Evolutionary conservation across 2,329 filamentous ascomycete genomes (phyloP).

Genomic region (Tolypocladium pustulatum): DNA sequence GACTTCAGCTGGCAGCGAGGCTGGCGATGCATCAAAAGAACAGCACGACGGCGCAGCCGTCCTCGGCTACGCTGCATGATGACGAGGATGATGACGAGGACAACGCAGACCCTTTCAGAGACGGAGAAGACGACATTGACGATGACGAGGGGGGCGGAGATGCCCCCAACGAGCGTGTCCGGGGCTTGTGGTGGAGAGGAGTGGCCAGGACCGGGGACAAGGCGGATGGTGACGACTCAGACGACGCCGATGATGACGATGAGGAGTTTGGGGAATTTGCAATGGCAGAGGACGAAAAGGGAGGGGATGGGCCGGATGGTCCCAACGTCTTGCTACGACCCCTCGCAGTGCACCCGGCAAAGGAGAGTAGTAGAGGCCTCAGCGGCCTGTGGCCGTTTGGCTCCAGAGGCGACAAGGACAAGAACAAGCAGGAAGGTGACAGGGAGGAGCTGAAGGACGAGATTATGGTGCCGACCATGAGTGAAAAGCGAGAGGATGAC

Average conservation of each 20-base stretch:
- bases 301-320: constrained; percentile 14
- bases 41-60: constrained; percentile 34
- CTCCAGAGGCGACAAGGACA: constrained; percentile 21
- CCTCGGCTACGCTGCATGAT: constrained; percentile 28
- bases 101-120: constrained; percentile 35
- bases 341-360: constrained; percentile 40
- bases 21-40: constrained; percentile 67
- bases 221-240: constrained; percentile 33
- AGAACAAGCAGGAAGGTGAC: constrained; percentile 16
- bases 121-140: constrained; percentile 40
- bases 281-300: constrained; percentile 43
- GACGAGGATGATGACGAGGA: constrained; percentile 30
- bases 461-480: neutral
- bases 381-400: constrained; percentile 50
- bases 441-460: constrained; percentile 16
- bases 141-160: constrained; percentile 44
- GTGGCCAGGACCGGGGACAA: constrained; percentile 28
- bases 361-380: constrained; percentile 29
- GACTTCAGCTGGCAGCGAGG: constrained; percentile 81
- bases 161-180: constrained; percentile 21
- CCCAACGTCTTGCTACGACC: constrained; percentile 43
- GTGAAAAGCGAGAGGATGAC: constrained; percentile 20
- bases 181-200: constrained; percentile 39
- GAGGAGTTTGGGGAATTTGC: constrained; percentile 62
- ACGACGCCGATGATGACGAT: constrained; percentile 45